phyloP scores from a whole-genome alignment of 2,329 filamentous ascomycete species.

The Xylaria sp. region DNA sequence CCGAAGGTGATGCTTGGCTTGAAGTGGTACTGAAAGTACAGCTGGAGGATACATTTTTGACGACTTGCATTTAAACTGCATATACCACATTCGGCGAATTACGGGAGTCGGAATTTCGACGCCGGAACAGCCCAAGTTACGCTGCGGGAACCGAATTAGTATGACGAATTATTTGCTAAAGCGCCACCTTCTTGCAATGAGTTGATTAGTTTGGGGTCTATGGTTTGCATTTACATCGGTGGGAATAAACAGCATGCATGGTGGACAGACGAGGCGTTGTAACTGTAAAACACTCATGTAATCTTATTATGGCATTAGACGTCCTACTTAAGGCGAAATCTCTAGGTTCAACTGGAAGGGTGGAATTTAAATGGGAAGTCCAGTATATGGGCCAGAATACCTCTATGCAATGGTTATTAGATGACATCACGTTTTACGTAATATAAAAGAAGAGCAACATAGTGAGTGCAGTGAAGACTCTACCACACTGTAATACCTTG shows the following conservation, averaged over 20 bases:
- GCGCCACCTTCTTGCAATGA: neutral
- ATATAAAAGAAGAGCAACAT: neutral
- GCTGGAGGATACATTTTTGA: constrained; percentile 11
- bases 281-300: constrained; percentile 14
- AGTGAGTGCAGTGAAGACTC: no score
- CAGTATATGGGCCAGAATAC: neutral
- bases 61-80: constrained; percentile 3
- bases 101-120: neutral
- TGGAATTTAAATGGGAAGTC: neutral
- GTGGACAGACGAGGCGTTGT: constrained; percentile 17
- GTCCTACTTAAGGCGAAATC: neutral
- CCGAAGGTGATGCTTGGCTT: neutral
- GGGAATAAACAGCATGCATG: constrained; percentile 15
- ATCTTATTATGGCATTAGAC: constrained; percentile 14
- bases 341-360: neutral
- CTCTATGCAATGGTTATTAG: neutral
- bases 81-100: neutral
- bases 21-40: neutral
- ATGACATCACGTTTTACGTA: neutral
- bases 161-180: constrained; percentile 2
- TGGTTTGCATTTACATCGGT: constrained; percentile 25
- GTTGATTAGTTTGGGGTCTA: neutral
- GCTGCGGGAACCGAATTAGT: neutral
- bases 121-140: neutral
- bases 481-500: neutral